Evolutionary conservation across 306 rosid species (phyloP), one percentile per base, ranked within the genome.

Genomic region (Trifolium fragiferum): DNA sequence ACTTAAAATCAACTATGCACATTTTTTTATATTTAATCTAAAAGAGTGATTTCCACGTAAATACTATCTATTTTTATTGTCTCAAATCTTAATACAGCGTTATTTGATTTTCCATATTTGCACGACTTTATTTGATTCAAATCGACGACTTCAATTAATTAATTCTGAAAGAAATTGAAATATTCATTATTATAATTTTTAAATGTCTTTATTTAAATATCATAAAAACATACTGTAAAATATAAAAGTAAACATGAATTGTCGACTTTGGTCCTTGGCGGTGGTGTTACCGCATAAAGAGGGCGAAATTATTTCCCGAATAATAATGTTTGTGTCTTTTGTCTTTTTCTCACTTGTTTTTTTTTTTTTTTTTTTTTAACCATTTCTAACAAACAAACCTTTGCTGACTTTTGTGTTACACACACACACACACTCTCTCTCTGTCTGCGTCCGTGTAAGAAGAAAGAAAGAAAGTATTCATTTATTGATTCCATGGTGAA

Each of bases 261-360:
- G 67, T 37, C 14, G 67, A 62, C 67, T 59, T 15, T 14, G 66
- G 65, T 59, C 46, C 2, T 33, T 35, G 67, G 67, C 44, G 46
- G 75, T 49, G 40, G 74, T 68, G 71, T 18, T 53, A 59, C 51
- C 25, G 76, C 68, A 51, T 20, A n/a, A 37, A 38, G 54, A 62
- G 80, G 59, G 69, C 55, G 59, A 8, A 51, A 19, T 40, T 3
- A 74, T 68, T 13, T 15, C 8, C 40, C 19, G 11, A 30, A 47
- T 70, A 11, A 44, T 35, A n/a, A 59, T 74, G 80, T 61, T 41
- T 43, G 66, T 51, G 32, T 40, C 46, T 62, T 68, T 80, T 80
- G 84, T 75, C 84, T 35, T 10, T 80, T 74, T 60, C 41, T 30
- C n/a, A 23, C 63, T 19, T 51, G 9, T 50, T 50, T 8, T 16